Percentiles rank a stretch among this genome's conserved stretches.
Evolutionary conservation across 2,329 filamentous ascomycete genomes (phyloP).

Genomic region (Leptographium galeiforme): DNA sequence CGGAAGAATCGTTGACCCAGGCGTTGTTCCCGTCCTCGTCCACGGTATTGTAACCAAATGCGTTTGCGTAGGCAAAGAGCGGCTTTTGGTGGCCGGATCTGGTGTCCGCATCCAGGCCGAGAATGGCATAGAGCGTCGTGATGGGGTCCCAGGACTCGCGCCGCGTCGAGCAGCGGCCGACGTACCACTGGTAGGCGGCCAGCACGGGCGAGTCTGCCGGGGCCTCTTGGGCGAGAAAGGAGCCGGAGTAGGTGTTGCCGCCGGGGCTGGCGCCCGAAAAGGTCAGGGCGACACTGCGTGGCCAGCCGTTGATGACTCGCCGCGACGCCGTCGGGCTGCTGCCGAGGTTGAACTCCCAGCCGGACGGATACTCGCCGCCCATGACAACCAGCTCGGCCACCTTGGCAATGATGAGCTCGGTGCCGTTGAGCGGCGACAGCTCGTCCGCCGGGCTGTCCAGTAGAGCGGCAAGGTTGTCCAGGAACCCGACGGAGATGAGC

Average conservation of each 20-base stretch:
- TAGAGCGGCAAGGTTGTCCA: slow-evolving; percentile 32
- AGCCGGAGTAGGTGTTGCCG: slow-evolving; percentile 21
- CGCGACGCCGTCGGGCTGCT: slow-evolving; percentile 11
- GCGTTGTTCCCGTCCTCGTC: slow-evolving; percentile 24
- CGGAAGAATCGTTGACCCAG: slow-evolving; percentile 25
- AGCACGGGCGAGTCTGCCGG: slow-evolving; percentile 21
- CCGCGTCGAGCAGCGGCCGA: slow-evolving; percentile 10
- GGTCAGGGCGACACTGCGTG: slow-evolving; percentile 18
- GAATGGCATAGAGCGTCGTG: slow-evolving; percentile 25
- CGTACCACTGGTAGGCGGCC: slow-evolving; percentile 27
- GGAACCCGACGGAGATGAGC: slow-evolving; percentile 30
- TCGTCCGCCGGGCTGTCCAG: slow-evolving; percentile 29
- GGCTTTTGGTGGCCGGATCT: not conserved
- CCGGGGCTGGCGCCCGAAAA: slow-evolving; percentile 32
- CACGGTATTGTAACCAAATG: slow-evolving; percentile 26
- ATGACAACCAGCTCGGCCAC: slow-evolving; percentile 36
- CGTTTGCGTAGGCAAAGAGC: slow-evolving; percentile 24
- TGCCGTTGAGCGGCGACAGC: slow-evolving; percentile 24
- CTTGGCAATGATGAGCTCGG: slow-evolving; percentile 27
- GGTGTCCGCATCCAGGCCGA: slow-evolving; percentile 17
- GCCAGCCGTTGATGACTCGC: slow-evolving; percentile 30
- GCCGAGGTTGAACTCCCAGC: slow-evolving; percentile 33
- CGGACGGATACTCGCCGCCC: slow-evolving; percentile 35
- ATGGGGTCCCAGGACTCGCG: slow-evolving; percentile 29
- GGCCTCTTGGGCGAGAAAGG: slow-evolving; percentile 18